Evolutionary conservation across 495 filamentous ascomycete genomes (phyloP), one percentile per base, ranked within the genome.

Genomic region (Thermothielavioides terrestris): DNA sequence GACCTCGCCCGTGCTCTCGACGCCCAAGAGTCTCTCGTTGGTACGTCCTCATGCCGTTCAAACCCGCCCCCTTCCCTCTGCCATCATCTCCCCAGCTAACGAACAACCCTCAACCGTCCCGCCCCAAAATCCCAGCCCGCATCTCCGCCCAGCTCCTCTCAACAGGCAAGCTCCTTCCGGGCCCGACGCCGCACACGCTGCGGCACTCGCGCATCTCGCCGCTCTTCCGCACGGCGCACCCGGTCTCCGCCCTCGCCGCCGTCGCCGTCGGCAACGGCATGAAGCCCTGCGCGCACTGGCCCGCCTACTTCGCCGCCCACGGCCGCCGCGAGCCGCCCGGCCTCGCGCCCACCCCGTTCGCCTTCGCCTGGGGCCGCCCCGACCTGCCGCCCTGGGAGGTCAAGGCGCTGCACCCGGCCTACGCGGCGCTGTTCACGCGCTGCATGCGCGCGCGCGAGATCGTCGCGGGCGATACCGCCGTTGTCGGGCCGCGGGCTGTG

Each of bases 341-440:
- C 4, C 30, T 50, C 17, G 55, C 44, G 2, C 30, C 57, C 40
- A 63, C 60, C 1, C 62, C 62, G 1, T 65, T 65, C 20, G 37
- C 37, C n/a, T 60, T 58, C 22, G 52, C 25, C 23, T 65, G 62
- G 62, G 62, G 57, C 18, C 54, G 61, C n/a, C 46, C 57, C 0
- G 52, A 50, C 11, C 42, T 65, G 2, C 32, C 54, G 26, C 62
- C 62, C 3, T 63, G 60, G 60, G 62, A 62, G 28, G 51, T 65
- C 17, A 65, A 65, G 42, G 62, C 60, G 15, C 34, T 47, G 26
- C 46, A 60, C 11, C 55, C 57, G 6, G 50, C 46, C 17, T 65
- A 63, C 26, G 55, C 46, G 12, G 15, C 30, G 4, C 6, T 26
- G 1, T 65, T 65, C 25, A 41, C 53, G 31, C 17, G 42, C 10